Evolutionary conservation across 805 yeast species (phyloP), one percentile per base, ranked within the genome.

Genomic region (Torulaspora gathmanii): DNA sequence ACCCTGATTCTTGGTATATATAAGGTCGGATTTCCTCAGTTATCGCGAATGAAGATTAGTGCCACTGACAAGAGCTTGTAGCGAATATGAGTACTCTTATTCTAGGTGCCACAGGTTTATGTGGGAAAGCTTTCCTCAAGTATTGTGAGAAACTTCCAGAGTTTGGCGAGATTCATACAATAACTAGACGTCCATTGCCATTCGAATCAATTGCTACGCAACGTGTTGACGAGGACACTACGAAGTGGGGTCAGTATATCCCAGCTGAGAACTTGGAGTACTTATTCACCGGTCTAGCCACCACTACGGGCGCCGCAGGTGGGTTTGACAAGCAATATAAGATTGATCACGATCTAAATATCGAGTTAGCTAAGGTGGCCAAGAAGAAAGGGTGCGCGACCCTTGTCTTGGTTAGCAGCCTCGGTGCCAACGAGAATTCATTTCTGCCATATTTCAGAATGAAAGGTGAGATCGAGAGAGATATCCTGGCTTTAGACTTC

Each of bases 91-190:
- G 55, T 29, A 64, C 66, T 11, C 65, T 75, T 35, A 56, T 74
- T 12, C 63, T 86, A 35, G 96, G 96, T 2, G 75, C 89, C 23
- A 87, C 95, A 1, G 96, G 96, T 2, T 67, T 86, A 16, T 82
- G 83, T 45, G 96, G 95, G 7, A 54, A 70, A 19, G 72, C 69
- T 19, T 73, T 86, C 47, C 59, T 86, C 43, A 73, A 70, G 43
- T 64, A 64, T 20, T 77, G 78, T 5, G 63, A 64, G 30, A 49
- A 57, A 8, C 63, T 75, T 3, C 47, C 67, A 1, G 55, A 64
- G 2, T 69, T 75, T 31, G 44, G 63, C 2, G 64, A 70, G 16
- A 60, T 83, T 5, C 65, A 65, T 29, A 72, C 87, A 3, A 51
- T 85, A 3, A 63, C 79, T 3, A 74, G 93, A 58, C 70, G 78